Percentiles rank a stretch among this genome's conserved stretches.
These are phyloP conservation scores for Brassica incana DNA, from an alignment of 345 rosid species.

Conservation along the genomic window DNA sequence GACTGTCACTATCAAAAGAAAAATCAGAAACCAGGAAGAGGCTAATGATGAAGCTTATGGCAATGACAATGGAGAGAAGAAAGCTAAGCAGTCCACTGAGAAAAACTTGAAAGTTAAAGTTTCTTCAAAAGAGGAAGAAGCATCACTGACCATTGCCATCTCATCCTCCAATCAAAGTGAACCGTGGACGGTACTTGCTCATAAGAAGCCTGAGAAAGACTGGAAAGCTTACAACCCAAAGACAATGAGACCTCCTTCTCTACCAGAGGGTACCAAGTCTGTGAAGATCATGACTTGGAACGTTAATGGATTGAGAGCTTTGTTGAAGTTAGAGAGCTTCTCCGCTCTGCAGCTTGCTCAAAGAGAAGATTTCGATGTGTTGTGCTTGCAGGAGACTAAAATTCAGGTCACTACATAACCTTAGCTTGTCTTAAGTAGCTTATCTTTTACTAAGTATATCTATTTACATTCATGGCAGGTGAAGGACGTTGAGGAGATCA, in stretches of 20 bases:
- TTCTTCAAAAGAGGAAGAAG: conserved; percentile 36
- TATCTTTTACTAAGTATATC: neutral
- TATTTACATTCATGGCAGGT: conserved; percentile 49
- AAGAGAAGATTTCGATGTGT: conserved; percentile 75
- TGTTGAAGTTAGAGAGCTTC: conserved; percentile 68
- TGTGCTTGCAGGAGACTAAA: conserved; percentile 97
- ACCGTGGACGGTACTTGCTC: conserved; percentile 87
- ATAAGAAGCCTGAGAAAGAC: conserved; percentile 88
- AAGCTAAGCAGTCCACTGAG: conserved; percentile 35
- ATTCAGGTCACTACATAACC: conserved; percentile 56
- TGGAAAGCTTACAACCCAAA: conserved; percentile 84
- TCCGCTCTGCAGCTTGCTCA: conserved; percentile 80
- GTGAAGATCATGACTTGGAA: conserved; percentile 89
- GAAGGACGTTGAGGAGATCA: conserved; percentile 78
- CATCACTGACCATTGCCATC: conserved; percentile 34
- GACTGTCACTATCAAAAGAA: conserved; percentile 38
- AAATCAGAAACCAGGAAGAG: conserved; percentile 34
- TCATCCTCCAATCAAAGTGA: conserved; percentile 45
- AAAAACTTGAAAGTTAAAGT: conserved; percentile 12
- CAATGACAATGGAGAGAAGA: conserved; percentile 34
- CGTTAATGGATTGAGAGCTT: conserved; percentile 88
- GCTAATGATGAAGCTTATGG: conserved; percentile 29
- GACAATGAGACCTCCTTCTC: conserved; percentile 72
- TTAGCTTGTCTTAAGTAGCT: too few relatives aligned
- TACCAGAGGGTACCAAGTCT: conserved; percentile 44